Conservation (phyloP, 768 basidiomycete genomes). For the Chalciporus pseudorubinellus region DNA sequence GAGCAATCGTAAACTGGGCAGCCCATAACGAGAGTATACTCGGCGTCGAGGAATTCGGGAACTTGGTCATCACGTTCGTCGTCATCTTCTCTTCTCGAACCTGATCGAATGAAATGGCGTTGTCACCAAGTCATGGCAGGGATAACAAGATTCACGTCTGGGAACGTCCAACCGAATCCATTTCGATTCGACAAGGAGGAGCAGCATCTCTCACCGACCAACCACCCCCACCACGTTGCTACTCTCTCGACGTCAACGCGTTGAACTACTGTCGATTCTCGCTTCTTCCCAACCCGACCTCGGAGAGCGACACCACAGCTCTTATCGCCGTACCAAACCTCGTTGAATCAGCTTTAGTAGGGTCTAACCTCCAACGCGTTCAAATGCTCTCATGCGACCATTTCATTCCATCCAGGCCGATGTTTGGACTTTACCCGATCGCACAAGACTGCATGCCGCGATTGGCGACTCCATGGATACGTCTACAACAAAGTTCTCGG, state of each 20-base stretch:
- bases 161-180: constrained; percentile 49
- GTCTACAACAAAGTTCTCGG: constrained; percentile 24
- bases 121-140: constrained; percentile 58
- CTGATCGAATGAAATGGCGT: not conserved
- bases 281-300: constrained; percentile 40
- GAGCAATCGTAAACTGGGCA: constrained; percentile 72
- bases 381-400: not conserved
- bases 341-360: constrained; percentile 80
- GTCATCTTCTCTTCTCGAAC: not conserved
- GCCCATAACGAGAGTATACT: constrained; percentile 79
- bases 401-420: constrained; percentile 58
- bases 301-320: constrained; percentile 30
- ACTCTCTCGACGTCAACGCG: constrained; percentile 87
- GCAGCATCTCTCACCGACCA: constrained; percentile 54
- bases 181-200: constrained; percentile 47
- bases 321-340: constrained; percentile 85
- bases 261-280: constrained; percentile 93
- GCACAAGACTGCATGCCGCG: constrained; percentile 76
- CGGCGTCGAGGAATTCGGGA: constrained; percentile 73
- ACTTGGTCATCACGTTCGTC: constrained; percentile 73
- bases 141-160: constrained; percentile 87
- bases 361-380: constrained; percentile 12
- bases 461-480: constrained; percentile 59
- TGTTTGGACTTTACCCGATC: constrained; percentile 74
- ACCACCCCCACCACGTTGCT: constrained; percentile 49